Base-by-base conservation (phyloP, 176 grass and related monocot species). In the Bromus sterilis region DNA sequence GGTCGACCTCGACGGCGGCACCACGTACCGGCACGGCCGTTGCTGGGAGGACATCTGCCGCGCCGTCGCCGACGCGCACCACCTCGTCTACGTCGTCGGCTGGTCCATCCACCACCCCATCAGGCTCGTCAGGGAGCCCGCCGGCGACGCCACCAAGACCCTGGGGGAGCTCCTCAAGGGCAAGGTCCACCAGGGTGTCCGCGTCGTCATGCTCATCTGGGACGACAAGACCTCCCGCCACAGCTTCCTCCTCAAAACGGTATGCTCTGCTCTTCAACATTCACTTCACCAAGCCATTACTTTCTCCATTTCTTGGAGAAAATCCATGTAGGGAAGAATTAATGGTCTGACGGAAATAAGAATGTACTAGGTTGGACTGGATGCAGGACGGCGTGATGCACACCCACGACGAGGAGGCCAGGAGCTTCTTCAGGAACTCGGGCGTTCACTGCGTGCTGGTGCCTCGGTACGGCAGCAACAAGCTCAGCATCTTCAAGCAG, bases 401-500 rank as follows among this genome's bases (percentile, higher is more conserved):
- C 78, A 98, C 95, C 62, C 95, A 98, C 76, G 95, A 98, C 67
- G 95, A 98, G 73, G 84, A 94, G 91, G 89, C 86, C 39, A 76
- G 88, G 24, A 98, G 89, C 61, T 98, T 86, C 84, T 98, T 98
- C 74, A 89, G 85, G 82, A 88, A 93, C 81, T 94, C 95, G 37
- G 89, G 86, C 62, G 95, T 98, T 16, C 88, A 94, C 70, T 98
- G 95, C 81, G 88, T 94, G 11, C 37, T 98, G 81, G 78, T 86
- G 78, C 95, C 95, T 6, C 90, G 95, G 34, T 98, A 98, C 68
- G 95, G 88, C 15, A 98, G 95, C 76, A 98, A 76, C 66, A 98
- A 98, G 80, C 90, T 98, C 29, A 98, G 95, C 86, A 98, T 98
- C 84, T 98, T 98, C 84, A 98, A 94, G 89, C 95, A 98, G 76